Percentiles rank a stretch among this genome's conserved stretches.
Conservation (phyloP, 371 early-diverging fungal species). For the Mortierella sp. region DNA sequence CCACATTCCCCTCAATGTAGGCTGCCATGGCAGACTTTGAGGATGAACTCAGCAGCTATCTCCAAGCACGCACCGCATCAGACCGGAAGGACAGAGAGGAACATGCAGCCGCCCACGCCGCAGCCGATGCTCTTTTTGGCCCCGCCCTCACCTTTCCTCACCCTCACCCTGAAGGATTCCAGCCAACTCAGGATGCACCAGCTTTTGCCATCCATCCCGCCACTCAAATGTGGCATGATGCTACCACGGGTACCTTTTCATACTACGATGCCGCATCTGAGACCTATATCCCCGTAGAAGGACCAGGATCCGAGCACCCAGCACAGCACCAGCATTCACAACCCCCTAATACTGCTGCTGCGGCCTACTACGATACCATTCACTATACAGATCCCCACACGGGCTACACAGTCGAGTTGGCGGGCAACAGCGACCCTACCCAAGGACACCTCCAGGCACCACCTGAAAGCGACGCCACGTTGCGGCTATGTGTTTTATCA, state of each 20-base stretch:
- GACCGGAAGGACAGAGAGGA: constrained; percentile 24
- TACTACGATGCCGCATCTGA: constrained; percentile 55
- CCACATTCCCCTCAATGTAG: no score
- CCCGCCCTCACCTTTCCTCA: constrained; percentile 7
- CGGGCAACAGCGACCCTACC: constrained; percentile 8
- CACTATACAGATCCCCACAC: constrained; percentile 21
- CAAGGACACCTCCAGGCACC: constrained; percentile 13
- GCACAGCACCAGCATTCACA: constrained; percentile 4
- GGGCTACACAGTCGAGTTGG: constrained; percentile 20
- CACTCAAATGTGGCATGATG: constrained; percentile 58
- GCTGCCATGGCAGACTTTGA: constrained; percentile 54
- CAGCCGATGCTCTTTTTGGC: constrained; percentile 26
- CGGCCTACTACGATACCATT: not conserved
- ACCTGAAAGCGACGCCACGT: constrained; percentile 45
- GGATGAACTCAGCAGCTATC: constrained; percentile 55
- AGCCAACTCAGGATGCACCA: constrained; percentile 55
- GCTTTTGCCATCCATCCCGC: constrained; percentile 52
- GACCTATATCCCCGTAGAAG: constrained; percentile 56
- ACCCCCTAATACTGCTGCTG: constrained; percentile 1
- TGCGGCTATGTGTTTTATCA: constrained; percentile 55
- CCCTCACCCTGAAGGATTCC: constrained; percentile 50
- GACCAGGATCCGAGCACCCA: constrained; percentile 1
- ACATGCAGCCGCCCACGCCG: constrained; percentile 37
- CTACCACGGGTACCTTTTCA: constrained; percentile 52
- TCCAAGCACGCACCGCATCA: constrained; percentile 26